Base-by-base conservation (phyloP, 805 yeast species). In the Candida yuanshanica region DNA sequence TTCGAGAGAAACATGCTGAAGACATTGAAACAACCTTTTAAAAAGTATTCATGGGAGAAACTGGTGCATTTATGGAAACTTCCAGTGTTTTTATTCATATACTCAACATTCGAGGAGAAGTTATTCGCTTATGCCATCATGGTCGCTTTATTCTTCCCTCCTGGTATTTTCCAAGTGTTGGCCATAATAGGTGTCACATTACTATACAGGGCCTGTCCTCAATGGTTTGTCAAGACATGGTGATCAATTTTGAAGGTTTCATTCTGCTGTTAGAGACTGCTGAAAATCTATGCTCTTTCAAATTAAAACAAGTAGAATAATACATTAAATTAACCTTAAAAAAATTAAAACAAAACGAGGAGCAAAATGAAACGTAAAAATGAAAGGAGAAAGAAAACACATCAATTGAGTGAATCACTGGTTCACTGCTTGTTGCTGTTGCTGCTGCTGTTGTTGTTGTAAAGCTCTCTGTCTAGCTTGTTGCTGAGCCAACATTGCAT, bases 1-100 rank as follows among this genome's bases (percentile, higher is more conserved):
- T 64, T 70, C 43, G 69, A 68, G 44, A 53, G 56, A 21, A 58
- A 56, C 18, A 62, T 70, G 44, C 51, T 62, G 7, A 47, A 48
- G 23, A 51, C 62, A 20, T 42, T 60, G 25, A 51, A 56, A 47
- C 38, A 35, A 7, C 50, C 58, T 7, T 59, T 46, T 32, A 41
- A 35, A 6, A 37, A 27, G 3, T 58, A 60, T 35, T 27, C 49
- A 1, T 65, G 70, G 70, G 65, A 63, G 42, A 52, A 42, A 17
- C 36, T 57, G 1, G 9, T 53, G 7, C 40, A 39, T 34, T 29
- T 49, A 14, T 55, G 60, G 60, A 55, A 48, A 43, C 8, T 52
- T 2, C 52, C 52, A 13, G 36, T 46, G 1, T 53, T 44, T 33
- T 20, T 49, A 4, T 8, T 38, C 4, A 18, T 53, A 17, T 38